Percentiles rank a stretch among this genome's conserved stretches.
phyloP scores from a whole-genome alignment of 2,329 filamentous ascomycete species.

The Scopulariopsis brevicaulis region DNA sequence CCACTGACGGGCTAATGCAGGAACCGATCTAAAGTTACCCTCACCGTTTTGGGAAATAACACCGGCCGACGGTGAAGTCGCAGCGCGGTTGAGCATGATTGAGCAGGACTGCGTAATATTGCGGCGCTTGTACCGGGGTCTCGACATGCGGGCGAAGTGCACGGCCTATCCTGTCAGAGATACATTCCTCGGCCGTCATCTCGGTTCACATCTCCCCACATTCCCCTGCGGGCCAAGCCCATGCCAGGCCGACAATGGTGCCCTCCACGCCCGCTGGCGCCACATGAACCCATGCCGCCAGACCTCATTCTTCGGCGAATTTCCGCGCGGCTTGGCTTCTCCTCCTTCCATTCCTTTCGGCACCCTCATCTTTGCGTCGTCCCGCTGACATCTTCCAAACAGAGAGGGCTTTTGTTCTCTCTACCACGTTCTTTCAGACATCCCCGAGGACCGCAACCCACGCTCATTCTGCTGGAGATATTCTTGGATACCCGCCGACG shows the following conservation, averaged over 20 bases:
- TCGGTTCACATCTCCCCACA: neutral
- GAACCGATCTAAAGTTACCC: neutral
- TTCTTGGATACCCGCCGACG: neutral
- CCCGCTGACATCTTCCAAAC: neutral
- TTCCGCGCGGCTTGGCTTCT: neutral
- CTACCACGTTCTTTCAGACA: constrained; percentile 3
- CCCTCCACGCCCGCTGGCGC: neutral
- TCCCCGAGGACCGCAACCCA: neutral
- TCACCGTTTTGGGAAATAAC: neutral
- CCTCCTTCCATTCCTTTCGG: neutral
- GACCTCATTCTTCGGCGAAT: neutral
- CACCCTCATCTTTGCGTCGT: neutral
- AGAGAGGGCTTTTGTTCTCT: constrained; percentile 1
- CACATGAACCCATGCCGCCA: neutral
- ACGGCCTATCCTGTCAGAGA: neutral
- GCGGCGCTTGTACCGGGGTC: neutral
- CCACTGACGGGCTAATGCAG: neutral
- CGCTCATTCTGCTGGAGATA: neutral
- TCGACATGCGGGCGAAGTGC: neutral
- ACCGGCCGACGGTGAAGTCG: neutral
- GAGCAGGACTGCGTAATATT: no score
- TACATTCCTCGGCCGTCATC: neutral
- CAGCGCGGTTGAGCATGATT: no score
- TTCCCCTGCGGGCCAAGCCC: neutral
- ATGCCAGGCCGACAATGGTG: neutral